Percentiles rank a stretch among this genome's conserved stretches.
phyloP scores from a whole-genome alignment of 169 alveolate species.

The Plasmodium cynomolgi region DNA sequence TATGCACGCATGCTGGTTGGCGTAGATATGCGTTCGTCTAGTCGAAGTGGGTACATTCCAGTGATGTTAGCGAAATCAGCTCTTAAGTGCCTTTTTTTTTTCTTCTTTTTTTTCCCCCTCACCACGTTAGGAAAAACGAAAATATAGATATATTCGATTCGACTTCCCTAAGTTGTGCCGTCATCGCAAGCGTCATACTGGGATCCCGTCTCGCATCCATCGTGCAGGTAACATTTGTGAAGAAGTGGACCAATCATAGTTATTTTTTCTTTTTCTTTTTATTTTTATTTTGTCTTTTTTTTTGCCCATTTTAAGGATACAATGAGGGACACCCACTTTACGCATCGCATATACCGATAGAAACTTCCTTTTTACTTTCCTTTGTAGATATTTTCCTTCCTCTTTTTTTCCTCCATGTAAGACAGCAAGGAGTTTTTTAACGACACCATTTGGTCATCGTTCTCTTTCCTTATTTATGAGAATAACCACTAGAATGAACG shows the following conservation, averaged over 20 bases:
- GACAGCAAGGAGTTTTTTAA: not conserved
- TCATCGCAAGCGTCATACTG: constrained; percentile 70
- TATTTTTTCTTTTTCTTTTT: not conserved
- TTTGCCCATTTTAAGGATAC: not conserved
- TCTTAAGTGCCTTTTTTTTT: not conserved
- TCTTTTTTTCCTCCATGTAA: constrained; percentile 56
- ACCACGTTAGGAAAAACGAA: constrained; percentile 46
- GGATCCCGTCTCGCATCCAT: constrained; percentile 70
- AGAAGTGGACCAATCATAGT: not conserved
- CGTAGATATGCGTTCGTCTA: not conserved
- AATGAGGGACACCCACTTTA: not conserved
- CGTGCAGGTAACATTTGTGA: constrained; percentile 9
- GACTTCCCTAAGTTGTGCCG: constrained; percentile 70
- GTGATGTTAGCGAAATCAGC: not conserved
- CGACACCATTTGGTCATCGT: not conserved
- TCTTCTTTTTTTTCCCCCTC: not conserved
- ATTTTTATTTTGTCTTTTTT: not conserved
- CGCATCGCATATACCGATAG: not conserved
- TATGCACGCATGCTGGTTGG: not conserved
- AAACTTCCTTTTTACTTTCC: not conserved
- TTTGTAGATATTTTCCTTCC: constrained; percentile 66
- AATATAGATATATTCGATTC: constrained; percentile 70
- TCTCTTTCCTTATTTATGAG: not conserved
- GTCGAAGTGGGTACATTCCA: not conserved
- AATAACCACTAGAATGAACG: not conserved